Conservation (phyloP, 306 rosid genomes). For the Argentina anserina region DNA sequence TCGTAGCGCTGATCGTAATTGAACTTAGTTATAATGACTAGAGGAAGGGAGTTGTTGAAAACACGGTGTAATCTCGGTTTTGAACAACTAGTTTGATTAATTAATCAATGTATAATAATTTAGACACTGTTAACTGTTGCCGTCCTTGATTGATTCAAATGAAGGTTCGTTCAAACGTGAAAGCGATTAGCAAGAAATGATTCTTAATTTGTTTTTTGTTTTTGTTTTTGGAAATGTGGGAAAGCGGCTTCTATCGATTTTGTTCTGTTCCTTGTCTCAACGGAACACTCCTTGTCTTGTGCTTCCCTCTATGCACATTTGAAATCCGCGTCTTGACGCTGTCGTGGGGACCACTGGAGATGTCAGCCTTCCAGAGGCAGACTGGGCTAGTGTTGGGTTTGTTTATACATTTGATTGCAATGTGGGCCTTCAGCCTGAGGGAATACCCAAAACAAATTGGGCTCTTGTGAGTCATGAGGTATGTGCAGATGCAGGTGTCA, state of each 20-base stretch:
- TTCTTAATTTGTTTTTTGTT: too few species aligned
- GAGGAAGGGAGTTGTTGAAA: too few species aligned
- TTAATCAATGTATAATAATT: neutral
- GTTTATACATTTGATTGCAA: neutral
- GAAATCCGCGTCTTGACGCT: neutral
- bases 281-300: too few species aligned
- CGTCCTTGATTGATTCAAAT: constrained; percentile 34
- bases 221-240: neutral
- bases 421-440: neutral
- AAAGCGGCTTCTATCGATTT: neutral
- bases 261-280: constrained; percentile 5
- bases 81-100: neutral
- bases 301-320: neutral
- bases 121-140: neutral
- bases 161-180: neutral
- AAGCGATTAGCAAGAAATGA: neutral
- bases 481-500: neutral
- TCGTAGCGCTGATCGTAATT: too few species aligned
- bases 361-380: too few species aligned
- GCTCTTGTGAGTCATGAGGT: neutral
- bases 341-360: neutral
- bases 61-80: too few species aligned
- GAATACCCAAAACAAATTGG: neutral
- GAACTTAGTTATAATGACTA: too few species aligned
- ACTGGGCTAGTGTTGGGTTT: too few species aligned